Evolutionary conservation across 768 basidiomycete genomes (phyloP).

Genomic region (Butyriboletus loyo): DNA sequence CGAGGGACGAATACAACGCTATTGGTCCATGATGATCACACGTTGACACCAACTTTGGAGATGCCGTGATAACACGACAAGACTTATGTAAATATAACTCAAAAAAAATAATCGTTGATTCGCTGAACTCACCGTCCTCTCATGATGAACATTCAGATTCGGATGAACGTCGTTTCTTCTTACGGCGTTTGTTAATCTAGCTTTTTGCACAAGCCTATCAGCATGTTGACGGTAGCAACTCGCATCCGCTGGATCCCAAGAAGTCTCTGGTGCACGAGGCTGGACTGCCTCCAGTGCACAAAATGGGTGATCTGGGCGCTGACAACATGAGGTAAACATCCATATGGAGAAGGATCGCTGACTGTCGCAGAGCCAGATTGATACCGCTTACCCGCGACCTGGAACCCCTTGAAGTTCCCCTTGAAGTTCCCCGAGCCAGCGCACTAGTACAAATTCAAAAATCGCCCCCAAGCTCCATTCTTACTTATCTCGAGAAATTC

Average conservation of each 20-base stretch:
- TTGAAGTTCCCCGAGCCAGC: too few species aligned
- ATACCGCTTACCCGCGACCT: too few species aligned
- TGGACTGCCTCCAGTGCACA: not conserved
- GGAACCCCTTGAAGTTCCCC: too few species aligned
- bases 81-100: not conserved
- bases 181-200: not conserved
- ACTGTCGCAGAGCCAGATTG: too few species aligned
- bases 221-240: not conserved
- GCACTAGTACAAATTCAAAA: too few species aligned
- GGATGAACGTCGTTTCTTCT: too few species aligned
- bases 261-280: not conserved
- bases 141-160: too few species aligned
- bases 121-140: too few species aligned
- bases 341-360: not conserved
- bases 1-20: not conserved
- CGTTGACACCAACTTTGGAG: not conserved
- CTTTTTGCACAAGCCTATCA: not conserved
- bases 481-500: too few species aligned
- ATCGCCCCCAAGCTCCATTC: too few species aligned
- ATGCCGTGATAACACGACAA: not conserved
- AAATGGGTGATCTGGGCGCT: not conserved
- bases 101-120: too few species aligned
- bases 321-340: not conserved
- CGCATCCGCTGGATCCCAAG: not conserved
- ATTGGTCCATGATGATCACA: conserved; percentile 7